Evolutionary conservation across 2,329 filamentous ascomycete genomes (phyloP), one percentile per base, ranked within the genome.

Genomic region (Paecilomyces dactylethromorphus): DNA sequence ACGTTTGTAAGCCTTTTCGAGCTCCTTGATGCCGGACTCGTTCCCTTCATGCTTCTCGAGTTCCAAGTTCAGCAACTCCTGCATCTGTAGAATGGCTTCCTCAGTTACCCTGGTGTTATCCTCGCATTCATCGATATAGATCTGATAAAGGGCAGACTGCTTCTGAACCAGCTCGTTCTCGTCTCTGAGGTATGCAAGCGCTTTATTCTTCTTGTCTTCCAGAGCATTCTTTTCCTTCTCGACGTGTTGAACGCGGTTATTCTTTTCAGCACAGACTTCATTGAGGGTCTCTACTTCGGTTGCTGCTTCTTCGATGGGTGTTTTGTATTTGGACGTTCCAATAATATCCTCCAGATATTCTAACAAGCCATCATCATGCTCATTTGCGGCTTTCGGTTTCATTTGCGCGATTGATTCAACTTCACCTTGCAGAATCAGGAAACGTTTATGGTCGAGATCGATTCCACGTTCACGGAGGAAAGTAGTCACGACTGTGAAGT

Each of bases 261-360:
- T 96, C 80, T 99, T 99, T 74, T 99, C 94, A 67, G 91, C 82
- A 70, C 94, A 99, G 2, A 96, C 85, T 68, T 99, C 94, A 70
- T 99, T 99, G 57, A 97, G 83, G 0, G 86, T 87, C 75, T 99
- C 94, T 0, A 96, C 91, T 74, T 97, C 91, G 1, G 88, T 79
- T 0, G 92, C 93, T 0, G 92, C 88, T 76, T 99, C 94, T 66
- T 99, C 94, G 63, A 99, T 99, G 0, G 94, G 93, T 0, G 89
- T 85, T 78, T 99, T 99, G 79, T 99, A 99, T 73, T 96, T 97
- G 5, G 94, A 97, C 0, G 94, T 99, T 62, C 95, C 94, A 67
- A 99, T 97, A 62, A 99, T 99, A 69, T 99, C 94, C 73, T 99
- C 94, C 0, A 99, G 84, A 64, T 99, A 99, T 74, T 99, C 94